Base-by-base conservation (phyloP, 2,329 filamentous ascomycete genomes). In the Fusarium sp. region DNA sequence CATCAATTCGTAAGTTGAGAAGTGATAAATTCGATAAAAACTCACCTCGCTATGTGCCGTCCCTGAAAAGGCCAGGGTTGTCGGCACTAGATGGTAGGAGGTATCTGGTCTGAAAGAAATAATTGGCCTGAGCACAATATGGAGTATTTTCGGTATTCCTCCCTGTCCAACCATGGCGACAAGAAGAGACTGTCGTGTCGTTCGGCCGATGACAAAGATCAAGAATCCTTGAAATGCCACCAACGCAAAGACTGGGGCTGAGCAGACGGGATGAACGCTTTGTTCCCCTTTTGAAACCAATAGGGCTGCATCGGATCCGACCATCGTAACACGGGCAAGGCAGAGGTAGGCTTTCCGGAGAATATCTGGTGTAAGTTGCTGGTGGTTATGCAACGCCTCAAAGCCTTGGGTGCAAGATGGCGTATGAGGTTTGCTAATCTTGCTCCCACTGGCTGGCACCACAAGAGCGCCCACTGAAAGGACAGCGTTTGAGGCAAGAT, bases 11-110 rank as follows among this genome's bases (percentile, higher is more conserved):
- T 18, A 39, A 52, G 43, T 52, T 62, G 63, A 67, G 56, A 62
- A 67, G 35, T 70, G 67, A 70, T 37, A 67, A 48, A 39, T 25
- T 34, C 16, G 14, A 25, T 30, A 34, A n/a, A 23, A 45, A 54
- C 32, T 54, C 45, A 23, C 27, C 35, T 65, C 34, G 41, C 59
- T 14, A 54, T 41, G 52, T 65, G 34, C 25, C 52, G 34, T 25
- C 37, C 54, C 41, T 45, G 23, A 13, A 34, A 23, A 52, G 32
- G n/a, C 43, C 56, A 34, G 52, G 23, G 35, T 35, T 35, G n/a
- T 41, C 39, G 32, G 34, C 23, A 27, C 23, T 39, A 27, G 34
- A 14, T 58, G 16, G 16, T 52, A 32, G 48, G 45, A 30, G 9
- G 48, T 52, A 30, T 27, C 32, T 35, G 23, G 59, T 27, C 14